These are phyloP conservation scores for Wickerhamomyces sp. DNA, from an alignment of 1,139 yeast species.

Conservation along the genomic window DNA sequence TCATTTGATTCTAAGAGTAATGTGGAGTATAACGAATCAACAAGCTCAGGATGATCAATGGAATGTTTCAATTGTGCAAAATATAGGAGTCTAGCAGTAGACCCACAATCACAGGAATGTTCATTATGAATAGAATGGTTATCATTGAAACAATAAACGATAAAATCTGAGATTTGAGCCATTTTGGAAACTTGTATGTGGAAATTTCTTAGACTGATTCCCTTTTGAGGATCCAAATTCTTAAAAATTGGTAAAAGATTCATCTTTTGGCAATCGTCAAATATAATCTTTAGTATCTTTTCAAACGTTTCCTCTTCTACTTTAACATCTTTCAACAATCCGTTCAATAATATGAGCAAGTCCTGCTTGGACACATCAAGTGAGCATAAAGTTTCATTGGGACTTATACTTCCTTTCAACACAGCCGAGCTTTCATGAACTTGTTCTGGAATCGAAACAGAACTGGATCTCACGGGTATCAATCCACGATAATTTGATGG, in stretches of 20 bases:
- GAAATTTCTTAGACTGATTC: slow-evolving; percentile 69
- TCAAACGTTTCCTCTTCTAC: slow-evolving; percentile 17
- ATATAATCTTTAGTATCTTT: slow-evolving; percentile 24
- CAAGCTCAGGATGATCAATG: slow-evolving; percentile 26
- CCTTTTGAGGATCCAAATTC: slow-evolving; percentile 58
- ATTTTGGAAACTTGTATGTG: slow-evolving; percentile 71
- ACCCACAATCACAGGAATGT: slow-evolving; percentile 31
- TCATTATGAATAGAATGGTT: slow-evolving; percentile 23
- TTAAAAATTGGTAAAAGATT: slow-evolving; percentile 48
- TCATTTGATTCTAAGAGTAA: slow-evolving; percentile 15
- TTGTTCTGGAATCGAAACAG: slow-evolving; percentile 21
- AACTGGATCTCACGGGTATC: slow-evolving; percentile 39
- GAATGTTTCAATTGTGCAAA: slow-evolving; percentile 45
- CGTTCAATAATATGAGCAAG: slow-evolving; percentile 10
- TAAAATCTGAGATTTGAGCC: slow-evolving; percentile 63
- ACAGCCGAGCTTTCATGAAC: slow-evolving; percentile 40
- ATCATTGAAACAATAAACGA: slow-evolving; percentile 52
- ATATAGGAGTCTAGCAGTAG: slow-evolving; percentile 46
- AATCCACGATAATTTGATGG: slow-evolving; percentile 20
- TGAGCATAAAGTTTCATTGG: slow-evolving; percentile 53
- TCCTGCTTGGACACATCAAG: slow-evolving; percentile 18
- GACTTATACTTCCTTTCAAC: slow-evolving; percentile 58
- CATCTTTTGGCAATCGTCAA: slow-evolving; percentile 38
- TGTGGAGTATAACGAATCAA: slow-evolving; percentile 16
- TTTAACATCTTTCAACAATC: slow-evolving; percentile 17